Evolutionary conservation across 768 basidiomycete species (phyloP).

Genomic region (Hericium alpestre): DNA sequence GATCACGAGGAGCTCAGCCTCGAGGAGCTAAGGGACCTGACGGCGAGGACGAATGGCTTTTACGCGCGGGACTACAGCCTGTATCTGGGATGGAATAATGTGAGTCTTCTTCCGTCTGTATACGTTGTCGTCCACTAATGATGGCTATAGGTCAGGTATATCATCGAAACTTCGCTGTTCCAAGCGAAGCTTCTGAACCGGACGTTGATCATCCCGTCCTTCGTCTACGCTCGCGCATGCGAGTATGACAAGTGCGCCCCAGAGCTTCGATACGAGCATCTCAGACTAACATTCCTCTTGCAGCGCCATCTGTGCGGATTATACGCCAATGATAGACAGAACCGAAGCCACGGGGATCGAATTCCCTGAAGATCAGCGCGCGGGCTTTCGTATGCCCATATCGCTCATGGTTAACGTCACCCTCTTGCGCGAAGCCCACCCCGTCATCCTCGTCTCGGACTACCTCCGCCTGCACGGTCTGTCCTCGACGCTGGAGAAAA

Average conservation of each 20-base stretch:
- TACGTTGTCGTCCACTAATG: neutral
- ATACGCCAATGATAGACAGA: conserved; percentile 33
- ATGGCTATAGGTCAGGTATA: conserved; percentile 33
- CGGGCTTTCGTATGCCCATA: conserved; percentile 26
- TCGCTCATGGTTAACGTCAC: conserved; percentile 33
- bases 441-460: conserved; percentile 31
- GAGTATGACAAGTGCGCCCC: conserved; percentile 28
- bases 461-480: conserved; percentile 32
- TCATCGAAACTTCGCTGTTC: conserved; percentile 33
- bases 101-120: conserved; percentile 14
- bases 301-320: conserved; percentile 29
- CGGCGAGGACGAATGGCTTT: conserved; percentile 30
- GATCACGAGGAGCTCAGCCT: conserved; percentile 17
- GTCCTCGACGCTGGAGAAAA: conserved; percentile 23
- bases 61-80: conserved; percentile 35
- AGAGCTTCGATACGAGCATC: neutral
- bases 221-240: conserved; percentile 36
- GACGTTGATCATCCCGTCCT: conserved; percentile 33
- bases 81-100: conserved; percentile 39
- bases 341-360: conserved; percentile 29
- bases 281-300: neutral
- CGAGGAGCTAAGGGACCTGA: conserved; percentile 23
- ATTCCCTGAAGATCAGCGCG: conserved; percentile 25
- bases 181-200: conserved; percentile 35
- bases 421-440: conserved; percentile 25